Base-by-base conservation (phyloP, 2,329 filamentous ascomycete species). In the Cordyceps farinosa region DNA sequence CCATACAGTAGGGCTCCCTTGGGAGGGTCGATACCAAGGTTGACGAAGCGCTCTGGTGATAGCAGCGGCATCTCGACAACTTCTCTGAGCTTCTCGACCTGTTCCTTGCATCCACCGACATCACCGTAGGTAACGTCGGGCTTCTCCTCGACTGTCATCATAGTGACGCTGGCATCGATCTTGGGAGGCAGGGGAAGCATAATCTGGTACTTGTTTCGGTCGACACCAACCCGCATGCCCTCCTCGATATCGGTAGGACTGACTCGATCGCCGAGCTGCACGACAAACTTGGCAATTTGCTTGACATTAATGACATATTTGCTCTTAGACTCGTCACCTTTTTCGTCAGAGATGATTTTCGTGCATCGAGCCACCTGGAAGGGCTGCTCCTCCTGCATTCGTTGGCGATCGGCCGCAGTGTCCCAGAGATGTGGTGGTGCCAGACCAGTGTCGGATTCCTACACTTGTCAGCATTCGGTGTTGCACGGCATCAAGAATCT, bases 231-330 rank as follows among this genome's bases (percentile, higher is more conserved):
- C 69, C 95, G 88, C 95, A 99, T 99, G 68, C 95, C 95, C 78
- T 99, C 95, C 75, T 99, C 95, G 72, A 99, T 99, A 87, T 99
- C 95, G 69, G 95, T 98, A 56, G 95, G 95, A 73, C 91, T 96
- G 70, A 99, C 95, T 67, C 95, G 90, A 75, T 99, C 95, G 70
- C 95, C 95, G 59, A 99, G 87, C 78, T 97, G 95, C 68, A 99
- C 95, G 57, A 99, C 95, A 72, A 99, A 99, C 80, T 99, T 99
- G 73, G 95, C 95, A 72, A 99, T 99, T 79, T 99, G 95, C 84
- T 99, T 99, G 70, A 99, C 94, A 79, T 99, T 99, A 85, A 99
- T 99, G 72, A 99, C 93, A 82, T 99, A 99, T 87, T 98, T 99
- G 87, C 90, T 96, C 86, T 99, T 99, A 67, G 96, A 91, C 65